These are phyloP conservation scores for Penicillium maclennaniae DNA, from an alignment of 495 filamentous ascomycete genomes.

Conservation along the genomic window DNA sequence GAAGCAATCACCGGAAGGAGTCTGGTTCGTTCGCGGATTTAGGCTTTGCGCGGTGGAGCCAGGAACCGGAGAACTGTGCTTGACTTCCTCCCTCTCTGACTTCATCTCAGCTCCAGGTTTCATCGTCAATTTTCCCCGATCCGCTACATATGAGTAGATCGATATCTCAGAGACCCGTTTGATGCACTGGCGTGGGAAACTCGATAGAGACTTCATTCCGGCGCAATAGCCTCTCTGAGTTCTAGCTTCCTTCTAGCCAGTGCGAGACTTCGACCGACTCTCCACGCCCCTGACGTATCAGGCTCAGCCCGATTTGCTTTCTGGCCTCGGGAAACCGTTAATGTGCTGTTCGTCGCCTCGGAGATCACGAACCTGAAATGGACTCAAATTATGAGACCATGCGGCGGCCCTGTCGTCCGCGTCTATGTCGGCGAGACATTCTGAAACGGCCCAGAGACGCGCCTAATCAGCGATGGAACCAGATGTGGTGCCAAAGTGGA, in stretches of 20 bases:
- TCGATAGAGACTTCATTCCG: slow-evolving; percentile 16
- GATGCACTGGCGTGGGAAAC: slow-evolving; percentile 8
- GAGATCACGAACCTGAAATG: background rate
- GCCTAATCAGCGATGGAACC: background rate
- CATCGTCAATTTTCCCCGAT: background rate
- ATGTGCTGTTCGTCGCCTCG: background rate
- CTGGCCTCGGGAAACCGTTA: background rate
- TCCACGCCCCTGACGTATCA: background rate
- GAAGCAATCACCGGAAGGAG: background rate
- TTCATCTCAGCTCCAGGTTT: background rate
- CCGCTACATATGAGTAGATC: background rate
- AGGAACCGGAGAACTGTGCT: slow-evolving; percentile 1
- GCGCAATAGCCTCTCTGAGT: slow-evolving; percentile 17
- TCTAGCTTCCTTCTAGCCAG: background rate
- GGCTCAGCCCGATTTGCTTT: background rate
- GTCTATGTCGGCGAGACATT: slow-evolving; percentile 7
- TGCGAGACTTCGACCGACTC: background rate
- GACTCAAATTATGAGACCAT: background rate
- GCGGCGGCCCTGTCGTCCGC: background rate
- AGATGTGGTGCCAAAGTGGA: background rate
- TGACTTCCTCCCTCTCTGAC: background rate
- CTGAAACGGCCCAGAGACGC: slow-evolving; percentile 8
- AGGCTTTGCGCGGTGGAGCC: slow-evolving; percentile 7
- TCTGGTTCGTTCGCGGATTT: background rate
- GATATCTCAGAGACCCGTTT: background rate